Conservation (phyloP, 2,329 filamentous ascomycete genomes). For the Cladosporium sp. region DNA sequence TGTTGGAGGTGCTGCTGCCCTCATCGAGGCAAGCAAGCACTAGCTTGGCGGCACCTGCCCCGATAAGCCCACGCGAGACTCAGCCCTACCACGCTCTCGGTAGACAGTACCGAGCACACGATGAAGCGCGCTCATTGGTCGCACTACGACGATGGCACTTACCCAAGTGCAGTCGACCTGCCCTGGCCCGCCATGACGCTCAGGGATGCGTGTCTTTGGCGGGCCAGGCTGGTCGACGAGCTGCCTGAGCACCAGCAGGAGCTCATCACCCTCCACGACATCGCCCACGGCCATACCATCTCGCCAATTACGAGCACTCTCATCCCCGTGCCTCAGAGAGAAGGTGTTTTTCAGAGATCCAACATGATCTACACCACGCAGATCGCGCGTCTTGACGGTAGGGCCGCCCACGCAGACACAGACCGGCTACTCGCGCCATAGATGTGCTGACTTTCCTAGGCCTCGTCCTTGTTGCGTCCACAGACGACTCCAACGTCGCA, state of each 20-base stretch:
- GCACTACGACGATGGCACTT: conserved; percentile 6
- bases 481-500: conserved; percentile 82
- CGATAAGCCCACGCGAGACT: background rate
- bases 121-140: background rate
- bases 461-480: conserved; percentile 90
- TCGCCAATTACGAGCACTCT: background rate
- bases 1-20: background rate
- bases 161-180: conserved; percentile 5
- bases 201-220: conserved; percentile 2
- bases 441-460: conserved; percentile 39
- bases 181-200: conserved; percentile 3
- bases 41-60: background rate
- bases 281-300: background rate
- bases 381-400: conserved; percentile 83
- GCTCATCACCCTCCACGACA: conserved; percentile 2
- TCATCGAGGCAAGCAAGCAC: conserved; percentile 1
- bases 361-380: conserved; percentile 65
- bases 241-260: background rate
- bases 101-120: background rate
- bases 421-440: conserved; percentile 48
- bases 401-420: conserved; percentile 40
- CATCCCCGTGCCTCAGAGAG: background rate
- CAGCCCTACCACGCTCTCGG: background rate
- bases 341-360: background rate
- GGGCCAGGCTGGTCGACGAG: conserved; percentile 3